Conservation (phyloP, 2,329 filamentous ascomycete species). For the Monilinia fructicola region DNA sequence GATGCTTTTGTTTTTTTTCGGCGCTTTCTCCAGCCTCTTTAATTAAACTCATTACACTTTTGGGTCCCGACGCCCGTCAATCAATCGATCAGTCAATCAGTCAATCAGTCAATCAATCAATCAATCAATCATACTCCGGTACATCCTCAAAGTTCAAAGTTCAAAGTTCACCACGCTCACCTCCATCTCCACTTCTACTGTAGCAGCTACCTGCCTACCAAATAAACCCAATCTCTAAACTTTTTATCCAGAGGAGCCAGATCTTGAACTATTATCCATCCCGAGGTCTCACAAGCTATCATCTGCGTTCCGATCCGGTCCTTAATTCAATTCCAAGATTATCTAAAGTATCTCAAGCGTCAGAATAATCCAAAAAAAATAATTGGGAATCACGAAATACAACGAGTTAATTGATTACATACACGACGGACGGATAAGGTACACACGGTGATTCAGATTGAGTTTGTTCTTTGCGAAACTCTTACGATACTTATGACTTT, state of each 20-base stretch:
- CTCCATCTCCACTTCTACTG: constrained; percentile 13
- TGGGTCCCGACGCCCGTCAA: not conserved
- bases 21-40: constrained; percentile 23
- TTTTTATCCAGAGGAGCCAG: constrained; percentile 16
- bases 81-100: too few species aligned
- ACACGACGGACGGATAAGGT: not conserved
- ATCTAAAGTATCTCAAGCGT: not conserved
- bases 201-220: not conserved
- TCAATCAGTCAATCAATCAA: too few species aligned
- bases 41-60: constrained; percentile 20
- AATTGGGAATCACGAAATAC: constrained; percentile 2
- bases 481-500: constrained; percentile 4
- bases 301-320: constrained; percentile 13
- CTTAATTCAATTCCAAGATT: constrained; percentile 9
- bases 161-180: not conserved
- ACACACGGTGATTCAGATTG: not conserved
- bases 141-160: too few species aligned
- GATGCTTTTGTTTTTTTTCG: not conserved
- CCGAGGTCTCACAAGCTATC: not conserved
- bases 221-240: constrained; percentile 17
- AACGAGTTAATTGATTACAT: not conserved
- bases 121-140: too few species aligned
- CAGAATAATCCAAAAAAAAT: not conserved
- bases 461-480: not conserved
- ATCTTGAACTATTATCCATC: not conserved